Evolutionary conservation across 2,329 filamentous ascomycete species (phyloP), one percentile per base, ranked within the genome.

Genomic region (Proliferodiscus dingleyae): DNA sequence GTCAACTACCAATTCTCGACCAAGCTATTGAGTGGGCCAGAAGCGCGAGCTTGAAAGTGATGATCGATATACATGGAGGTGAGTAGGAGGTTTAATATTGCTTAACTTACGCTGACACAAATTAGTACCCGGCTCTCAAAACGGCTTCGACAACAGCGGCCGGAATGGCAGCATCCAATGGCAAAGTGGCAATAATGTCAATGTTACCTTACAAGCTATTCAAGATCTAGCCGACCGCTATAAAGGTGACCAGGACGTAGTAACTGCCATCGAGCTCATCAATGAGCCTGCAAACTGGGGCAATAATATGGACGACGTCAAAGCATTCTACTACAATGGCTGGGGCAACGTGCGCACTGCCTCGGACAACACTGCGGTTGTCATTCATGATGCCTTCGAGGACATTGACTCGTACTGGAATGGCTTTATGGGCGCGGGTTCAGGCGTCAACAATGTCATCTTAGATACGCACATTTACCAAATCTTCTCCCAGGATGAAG

Each of bases 21-120:
- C 59, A 72, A 50, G 75, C 80, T 19, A 68, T 83, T 45, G 63
- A 66, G 49, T 81, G 82, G 77, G 83, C 82, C 9, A 64, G 72
- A 47, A 65, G 61, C 36, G 69, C 74, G 36, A 75, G 77, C 3
- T 61, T 86, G 39, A 82, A 82, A 58, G 77, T 85, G 33, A 74
- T 83, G 65, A 72, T 87, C 55, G 83, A 87, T 60, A 65, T 86
- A 18, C 83, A 87, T 58, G 82, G 81, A 53, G 77, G 77, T 78
- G 62, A 62, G 72, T 30, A n/a, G 10, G 11, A 13, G 11, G 13
- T 15, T 15, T 30, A 9, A 13, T 30, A 30, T 15, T 13, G 5
- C 9, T 15, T n/a, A n/a, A n/a, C 11, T 15, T 30, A 30, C 28
- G 28, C 28, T 30, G 7, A 30, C 28, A 30, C n/a, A 15, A 13